phyloP scores from a whole-genome alignment of 169 alveolate genomes.

The Perkinsus chesapeaki region DNA sequence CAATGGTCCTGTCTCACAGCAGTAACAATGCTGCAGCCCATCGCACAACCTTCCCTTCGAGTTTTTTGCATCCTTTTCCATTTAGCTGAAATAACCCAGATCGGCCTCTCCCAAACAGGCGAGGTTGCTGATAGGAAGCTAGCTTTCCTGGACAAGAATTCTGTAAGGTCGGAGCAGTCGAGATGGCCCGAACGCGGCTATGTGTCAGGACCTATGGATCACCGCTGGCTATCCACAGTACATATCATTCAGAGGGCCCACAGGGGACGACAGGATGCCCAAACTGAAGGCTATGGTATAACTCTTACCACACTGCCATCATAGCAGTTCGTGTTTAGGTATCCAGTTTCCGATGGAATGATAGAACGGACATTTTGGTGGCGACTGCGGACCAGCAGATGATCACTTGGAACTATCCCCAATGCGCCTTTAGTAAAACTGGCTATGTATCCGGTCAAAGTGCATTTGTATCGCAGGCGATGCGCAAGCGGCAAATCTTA shows the following conservation, averaged over 20 bases:
- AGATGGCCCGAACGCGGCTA: not conserved
- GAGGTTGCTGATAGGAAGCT: not conserved
- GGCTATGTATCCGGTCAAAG: constrained; percentile 2
- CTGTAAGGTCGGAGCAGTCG: not conserved
- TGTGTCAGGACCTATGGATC: not conserved
- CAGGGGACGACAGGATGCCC: not conserved
- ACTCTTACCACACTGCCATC: no score
- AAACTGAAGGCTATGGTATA: not conserved
- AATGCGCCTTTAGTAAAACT: constrained; percentile 38
- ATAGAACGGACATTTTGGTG: constrained; percentile 64
- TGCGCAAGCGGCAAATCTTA: not conserved
- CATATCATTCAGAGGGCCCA: not conserved
- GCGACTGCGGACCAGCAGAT: constrained; percentile 68
- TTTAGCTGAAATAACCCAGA: not conserved
- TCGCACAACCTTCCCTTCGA: no score
- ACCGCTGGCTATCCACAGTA: not conserved
- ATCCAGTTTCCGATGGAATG: constrained; percentile 68
- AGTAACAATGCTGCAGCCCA: not conserved
- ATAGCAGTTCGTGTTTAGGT: no score
- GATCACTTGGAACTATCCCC: constrained; percentile 67
- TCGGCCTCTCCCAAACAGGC: not conserved
- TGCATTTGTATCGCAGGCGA: not conserved
- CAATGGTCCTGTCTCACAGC: not conserved
- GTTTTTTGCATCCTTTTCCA: not conserved
- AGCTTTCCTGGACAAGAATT: not conserved